Evolutionary conservation across 345 rosid genomes (phyloP).

Genomic region (Eucalyptus pauciflora): DNA sequence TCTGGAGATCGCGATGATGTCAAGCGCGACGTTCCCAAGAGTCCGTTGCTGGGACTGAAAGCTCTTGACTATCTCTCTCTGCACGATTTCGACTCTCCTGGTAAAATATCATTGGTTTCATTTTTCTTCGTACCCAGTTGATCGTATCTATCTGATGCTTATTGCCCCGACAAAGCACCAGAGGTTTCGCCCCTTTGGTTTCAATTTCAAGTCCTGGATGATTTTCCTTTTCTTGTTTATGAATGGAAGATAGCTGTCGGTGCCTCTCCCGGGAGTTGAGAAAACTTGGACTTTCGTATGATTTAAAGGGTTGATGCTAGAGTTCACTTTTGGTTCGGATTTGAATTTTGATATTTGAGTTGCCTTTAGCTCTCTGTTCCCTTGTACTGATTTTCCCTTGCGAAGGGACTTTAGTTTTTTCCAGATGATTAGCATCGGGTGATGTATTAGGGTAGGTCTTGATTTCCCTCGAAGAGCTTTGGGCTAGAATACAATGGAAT

Average conservation of each 20-base stretch:
- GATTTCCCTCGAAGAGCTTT: not conserved
- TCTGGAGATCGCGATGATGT: not conserved
- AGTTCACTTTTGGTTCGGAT: not conserved
- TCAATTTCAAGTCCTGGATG: not conserved
- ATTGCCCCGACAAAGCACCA: not conserved
- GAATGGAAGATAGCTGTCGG: not conserved
- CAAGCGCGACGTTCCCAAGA: constrained; percentile 1
- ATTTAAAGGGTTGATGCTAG: not conserved
- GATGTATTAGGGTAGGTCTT: not conserved
- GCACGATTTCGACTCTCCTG: constrained; percentile 29
- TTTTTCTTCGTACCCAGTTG: not conserved
- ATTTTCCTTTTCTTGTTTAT: not conserved
- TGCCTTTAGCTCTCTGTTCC: not conserved
- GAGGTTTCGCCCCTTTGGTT: not conserved
- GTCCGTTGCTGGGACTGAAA: constrained; percentile 29
- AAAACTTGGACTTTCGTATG: not conserved
- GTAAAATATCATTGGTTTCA: not conserved
- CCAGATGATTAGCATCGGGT: not conserved
- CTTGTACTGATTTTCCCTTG: not conserved
- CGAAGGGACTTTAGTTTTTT: not conserved
- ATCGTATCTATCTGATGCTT: not conserved
- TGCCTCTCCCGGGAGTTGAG: not conserved
- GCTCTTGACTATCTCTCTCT: constrained; percentile 36
- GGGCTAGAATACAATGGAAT: not conserved
- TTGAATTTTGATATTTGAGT: not conserved